Evolutionary conservation across 2,329 filamentous ascomycete species (phyloP).

Genomic region (Ophiocordyceps camponoti-leonardi): DNA sequence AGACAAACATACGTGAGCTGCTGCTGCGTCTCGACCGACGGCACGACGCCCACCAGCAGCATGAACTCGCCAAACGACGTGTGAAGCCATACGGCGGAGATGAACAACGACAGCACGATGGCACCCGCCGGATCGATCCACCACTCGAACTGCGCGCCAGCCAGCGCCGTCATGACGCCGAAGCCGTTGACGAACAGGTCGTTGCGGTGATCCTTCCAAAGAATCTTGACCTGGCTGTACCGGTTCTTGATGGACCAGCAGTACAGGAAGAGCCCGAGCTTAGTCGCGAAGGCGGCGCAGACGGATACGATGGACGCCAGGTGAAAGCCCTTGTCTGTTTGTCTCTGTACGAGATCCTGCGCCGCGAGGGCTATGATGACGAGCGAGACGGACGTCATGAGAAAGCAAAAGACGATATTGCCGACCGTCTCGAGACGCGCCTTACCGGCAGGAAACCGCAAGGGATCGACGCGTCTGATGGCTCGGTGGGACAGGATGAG

Average conservation of each 20-base stretch:
- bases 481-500: conserved; percentile 78
- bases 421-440: conserved; percentile 88
- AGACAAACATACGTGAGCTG: conserved; percentile 85
- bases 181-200: conserved; percentile 95
- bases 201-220: conserved; percentile 96
- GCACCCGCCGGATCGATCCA: conserved; percentile 93
- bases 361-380: conserved; percentile 83
- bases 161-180: conserved; percentile 79
- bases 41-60: conserved; percentile 76
- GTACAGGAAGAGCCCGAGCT: conserved; percentile 71
- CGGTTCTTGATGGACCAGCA: conserved; percentile 83
- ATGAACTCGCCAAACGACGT: conserved; percentile 84
- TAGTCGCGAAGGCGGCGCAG: conserved; percentile 66
- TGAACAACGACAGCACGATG: conserved; percentile 62
- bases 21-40: conserved; percentile 72
- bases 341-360: conserved; percentile 44
- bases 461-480: conserved; percentile 70
- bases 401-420: conserved; percentile 90
- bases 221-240: conserved; percentile 78
- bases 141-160: conserved; percentile 75
- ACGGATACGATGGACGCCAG: conserved; percentile 77
- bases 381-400: conserved; percentile 85
- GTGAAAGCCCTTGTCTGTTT: conserved; percentile 49
- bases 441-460: conserved; percentile 80
- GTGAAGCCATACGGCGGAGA: conserved; percentile 64